A percentile compares a stretch with the other conserved stretches of the same genome.
Conservation (phyloP, 495 filamentous ascomycete genomes). For the Penicillium waksmanii region DNA sequence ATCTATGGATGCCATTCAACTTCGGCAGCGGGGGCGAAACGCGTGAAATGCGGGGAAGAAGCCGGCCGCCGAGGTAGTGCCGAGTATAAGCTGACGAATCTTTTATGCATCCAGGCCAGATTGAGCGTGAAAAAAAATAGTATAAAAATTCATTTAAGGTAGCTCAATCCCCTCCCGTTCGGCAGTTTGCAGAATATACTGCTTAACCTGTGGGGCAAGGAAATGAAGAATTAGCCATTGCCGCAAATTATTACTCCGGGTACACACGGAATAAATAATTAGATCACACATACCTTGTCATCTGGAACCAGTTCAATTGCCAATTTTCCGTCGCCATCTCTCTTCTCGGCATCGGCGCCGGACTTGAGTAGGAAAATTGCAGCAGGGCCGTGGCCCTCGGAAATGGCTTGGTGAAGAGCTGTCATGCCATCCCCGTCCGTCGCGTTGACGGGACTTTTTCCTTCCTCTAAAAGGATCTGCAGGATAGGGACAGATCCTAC, state of each 20-base stretch:
- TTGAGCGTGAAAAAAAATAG: not conserved
- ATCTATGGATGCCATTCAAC: not conserved
- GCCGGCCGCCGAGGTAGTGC: conserved; percentile 3
- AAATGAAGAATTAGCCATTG: conserved; percentile 4
- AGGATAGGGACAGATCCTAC: conserved; percentile 86
- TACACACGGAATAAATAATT: conserved; percentile 29
- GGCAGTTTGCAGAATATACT: conserved; percentile 77
- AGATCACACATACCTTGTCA: conserved; percentile 56
- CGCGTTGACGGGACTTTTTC: conserved; percentile 80
- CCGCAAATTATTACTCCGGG: not conserved
- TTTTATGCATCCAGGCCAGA: not conserved
- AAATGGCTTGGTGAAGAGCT: conserved; percentile 89
- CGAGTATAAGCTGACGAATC: conserved; percentile 7
- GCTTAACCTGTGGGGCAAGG: conserved; percentile 56
- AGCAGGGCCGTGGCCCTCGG: conserved; percentile 91
- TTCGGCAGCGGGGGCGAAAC: conserved; percentile 4
- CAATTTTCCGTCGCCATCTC: conserved; percentile 69
- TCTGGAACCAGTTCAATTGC: conserved; percentile 87
- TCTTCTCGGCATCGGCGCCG: conserved; percentile 81
- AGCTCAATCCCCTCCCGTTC: conserved; percentile 86
- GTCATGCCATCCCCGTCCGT: conserved; percentile 85
- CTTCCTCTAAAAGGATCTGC: conserved; percentile 73
- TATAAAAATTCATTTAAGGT: conserved; percentile 21
- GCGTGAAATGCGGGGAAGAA: conserved; percentile 16
- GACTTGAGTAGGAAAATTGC: conserved; percentile 80